Evolutionary conservation across 306 rosid species (phyloP).

Genomic region (Psophocarpus tetragonolobus): DNA sequence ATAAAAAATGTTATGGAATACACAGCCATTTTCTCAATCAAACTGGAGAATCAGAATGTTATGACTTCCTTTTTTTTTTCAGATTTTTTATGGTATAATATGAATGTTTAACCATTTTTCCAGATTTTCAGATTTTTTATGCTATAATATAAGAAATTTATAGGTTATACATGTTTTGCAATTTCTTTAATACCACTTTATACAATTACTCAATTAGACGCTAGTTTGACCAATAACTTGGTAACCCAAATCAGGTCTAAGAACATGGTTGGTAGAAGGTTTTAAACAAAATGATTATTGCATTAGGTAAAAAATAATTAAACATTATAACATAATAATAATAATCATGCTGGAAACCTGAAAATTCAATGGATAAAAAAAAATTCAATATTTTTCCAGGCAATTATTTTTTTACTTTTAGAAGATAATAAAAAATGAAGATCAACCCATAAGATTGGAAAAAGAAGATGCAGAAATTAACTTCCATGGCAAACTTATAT

Average conservation of each 20-base stretch:
- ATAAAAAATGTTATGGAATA: not conserved
- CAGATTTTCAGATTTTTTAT: too few species aligned
- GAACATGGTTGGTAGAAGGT: not conserved
- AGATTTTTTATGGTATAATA: not conserved
- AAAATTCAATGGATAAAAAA: conserved; percentile 4
- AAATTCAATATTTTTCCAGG: not conserved
- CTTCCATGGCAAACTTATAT: conserved; percentile 13
- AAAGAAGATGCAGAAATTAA: conserved; percentile 11
- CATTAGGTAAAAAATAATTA: not conserved
- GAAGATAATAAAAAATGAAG: conserved; percentile 1
- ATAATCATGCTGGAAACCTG: not conserved
- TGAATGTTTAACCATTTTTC: not conserved
- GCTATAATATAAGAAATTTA: not conserved
- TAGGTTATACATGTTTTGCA: not conserved
- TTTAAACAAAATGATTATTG: conserved; percentile 14
- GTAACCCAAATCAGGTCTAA: not conserved
- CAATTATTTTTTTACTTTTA: not conserved
- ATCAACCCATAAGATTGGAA: not conserved
- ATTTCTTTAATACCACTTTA: not conserved
- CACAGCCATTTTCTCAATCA: not conserved
- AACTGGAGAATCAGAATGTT: not conserved
- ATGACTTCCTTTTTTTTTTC: too few species aligned
- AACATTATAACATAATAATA: not conserved
- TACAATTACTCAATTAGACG: not conserved
- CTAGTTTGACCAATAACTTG: not conserved